phyloP scores from a whole-genome alignment of 768 basidiomycete genomes.

The Peribolospora baueri region DNA sequence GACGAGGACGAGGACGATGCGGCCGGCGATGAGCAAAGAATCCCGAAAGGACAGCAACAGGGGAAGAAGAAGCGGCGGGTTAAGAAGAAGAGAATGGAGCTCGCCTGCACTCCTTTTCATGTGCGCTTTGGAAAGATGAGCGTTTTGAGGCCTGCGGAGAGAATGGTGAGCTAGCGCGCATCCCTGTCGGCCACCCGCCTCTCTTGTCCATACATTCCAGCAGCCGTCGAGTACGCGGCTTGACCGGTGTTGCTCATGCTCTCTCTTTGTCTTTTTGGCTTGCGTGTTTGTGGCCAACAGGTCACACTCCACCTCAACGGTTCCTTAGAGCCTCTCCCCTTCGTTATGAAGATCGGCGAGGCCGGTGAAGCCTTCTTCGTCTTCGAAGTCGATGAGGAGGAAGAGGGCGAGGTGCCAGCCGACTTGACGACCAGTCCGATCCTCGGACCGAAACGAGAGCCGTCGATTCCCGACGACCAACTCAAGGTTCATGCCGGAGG shows the following conservation, averaged over 20 bases:
- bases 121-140: slow-evolving; percentile 95
- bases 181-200: not conserved
- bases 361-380: slow-evolving; percentile 98
- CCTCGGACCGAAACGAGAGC: slow-evolving; percentile 26
- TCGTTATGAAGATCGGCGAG: slow-evolving; percentile 94
- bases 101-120: slow-evolving; percentile 86
- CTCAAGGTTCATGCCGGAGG: slow-evolving; percentile 3
- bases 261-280: not conserved
- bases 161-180: slow-evolving; percentile 34
- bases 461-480: slow-evolving; percentile 11
- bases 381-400: slow-evolving; percentile 62
- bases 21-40: too few species aligned
- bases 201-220: not conserved
- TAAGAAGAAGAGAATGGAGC: slow-evolving; percentile 32
- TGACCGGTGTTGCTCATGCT: not conserved
- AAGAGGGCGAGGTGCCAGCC: slow-evolving; percentile 43
- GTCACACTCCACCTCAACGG: slow-evolving; percentile 78
- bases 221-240: not conserved
- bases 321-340: slow-evolving; percentile 42
- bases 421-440: slow-evolving; percentile 86
- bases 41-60: too few species aligned
- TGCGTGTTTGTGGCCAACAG: slow-evolving; percentile 20
- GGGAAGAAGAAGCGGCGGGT: too few species aligned
- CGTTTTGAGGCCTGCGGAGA: slow-evolving; percentile 76
- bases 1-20: not conserved